These are phyloP conservation scores for Fraxinus excelsior DNA, from an alignment of 257 asterid genomes.

Conservation along the genomic window DNA sequence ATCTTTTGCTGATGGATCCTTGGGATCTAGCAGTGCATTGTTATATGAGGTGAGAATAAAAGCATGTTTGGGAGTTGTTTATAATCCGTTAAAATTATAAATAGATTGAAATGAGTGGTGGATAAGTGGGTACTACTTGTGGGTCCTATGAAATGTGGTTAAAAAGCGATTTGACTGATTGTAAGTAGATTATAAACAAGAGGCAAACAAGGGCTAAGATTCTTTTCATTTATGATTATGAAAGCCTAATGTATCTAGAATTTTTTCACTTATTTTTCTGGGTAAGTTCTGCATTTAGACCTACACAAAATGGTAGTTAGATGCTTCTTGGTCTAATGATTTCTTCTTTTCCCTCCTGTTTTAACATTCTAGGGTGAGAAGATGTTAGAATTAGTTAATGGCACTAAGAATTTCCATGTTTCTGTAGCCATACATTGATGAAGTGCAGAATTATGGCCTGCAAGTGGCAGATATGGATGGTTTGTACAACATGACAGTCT, in stretches of 20 bases:
- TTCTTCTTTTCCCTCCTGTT: conserved; percentile 2
- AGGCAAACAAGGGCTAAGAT: background rate
- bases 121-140: no score
- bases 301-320: background rate
- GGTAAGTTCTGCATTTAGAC: conserved; percentile 7
- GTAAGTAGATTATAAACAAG: no score
- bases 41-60: conserved; percentile 60
- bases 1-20: conserved; percentile 93
- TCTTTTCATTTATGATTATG: conserved; percentile 10
- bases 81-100: no score
- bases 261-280: background rate
- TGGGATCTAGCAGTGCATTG: conserved; percentile 94
- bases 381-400: conserved; percentile 10
- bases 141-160: no score
- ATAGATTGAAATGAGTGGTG: no score
- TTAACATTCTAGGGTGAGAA: conserved; percentile 19
- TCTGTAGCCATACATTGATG: conserved; percentile 77
- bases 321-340: conserved; percentile 2
- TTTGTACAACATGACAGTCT: conserved; percentile 64
- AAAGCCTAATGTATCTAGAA: conserved; percentile 11
- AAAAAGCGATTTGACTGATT: no score
- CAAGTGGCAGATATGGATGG: conserved; percentile 63
- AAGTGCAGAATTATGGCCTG: conserved; percentile 73
- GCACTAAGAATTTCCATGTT: conserved; percentile 24
- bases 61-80: no score